phyloP scores from a whole-genome alignment of 2,329 filamentous ascomycete genomes.

The Colletotrichum acutatum region DNA sequence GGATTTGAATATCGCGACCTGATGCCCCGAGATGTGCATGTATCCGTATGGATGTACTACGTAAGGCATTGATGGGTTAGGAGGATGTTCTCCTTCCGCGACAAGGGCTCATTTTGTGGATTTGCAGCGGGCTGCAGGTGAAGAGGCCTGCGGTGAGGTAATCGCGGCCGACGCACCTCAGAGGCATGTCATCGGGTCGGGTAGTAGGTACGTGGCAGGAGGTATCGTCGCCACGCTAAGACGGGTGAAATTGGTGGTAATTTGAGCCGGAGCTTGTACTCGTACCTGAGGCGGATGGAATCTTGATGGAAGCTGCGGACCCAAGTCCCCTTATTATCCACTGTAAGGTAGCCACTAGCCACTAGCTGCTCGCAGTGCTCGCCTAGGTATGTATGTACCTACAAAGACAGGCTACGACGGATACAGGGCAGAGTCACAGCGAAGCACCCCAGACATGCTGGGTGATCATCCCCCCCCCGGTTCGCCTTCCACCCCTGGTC shows the following conservation, averaged over 20 bases:
- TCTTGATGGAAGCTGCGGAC: conserved; percentile 27
- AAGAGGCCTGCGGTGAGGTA: neutral
- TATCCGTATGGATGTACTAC: neutral
- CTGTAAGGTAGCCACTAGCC: neutral
- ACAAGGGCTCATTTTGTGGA: neutral
- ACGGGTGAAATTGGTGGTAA: neutral
- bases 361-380: neutral
- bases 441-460: neutral
- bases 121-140: conserved; percentile 25
- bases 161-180: neutral
- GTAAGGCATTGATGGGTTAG: conserved; percentile 23
- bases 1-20: neutral
- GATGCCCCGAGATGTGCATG: neutral
- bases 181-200: neutral
- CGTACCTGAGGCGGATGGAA: conserved; percentile 13
- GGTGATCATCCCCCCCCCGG: neutral
- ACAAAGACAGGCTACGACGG: too few relatives aligned
- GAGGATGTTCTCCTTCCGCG: neutral
- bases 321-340: conserved; percentile 1
- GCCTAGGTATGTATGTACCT: too few relatives aligned
- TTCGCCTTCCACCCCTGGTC: neutral
- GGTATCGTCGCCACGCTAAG: neutral
- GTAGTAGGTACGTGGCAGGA: neutral
- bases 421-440: neutral
- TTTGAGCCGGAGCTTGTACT: neutral